These are phyloP conservation scores for Tetradesmus lagerheimii DNA, from an alignment of 139 green algal species.

Conservation along the genomic window DNA sequence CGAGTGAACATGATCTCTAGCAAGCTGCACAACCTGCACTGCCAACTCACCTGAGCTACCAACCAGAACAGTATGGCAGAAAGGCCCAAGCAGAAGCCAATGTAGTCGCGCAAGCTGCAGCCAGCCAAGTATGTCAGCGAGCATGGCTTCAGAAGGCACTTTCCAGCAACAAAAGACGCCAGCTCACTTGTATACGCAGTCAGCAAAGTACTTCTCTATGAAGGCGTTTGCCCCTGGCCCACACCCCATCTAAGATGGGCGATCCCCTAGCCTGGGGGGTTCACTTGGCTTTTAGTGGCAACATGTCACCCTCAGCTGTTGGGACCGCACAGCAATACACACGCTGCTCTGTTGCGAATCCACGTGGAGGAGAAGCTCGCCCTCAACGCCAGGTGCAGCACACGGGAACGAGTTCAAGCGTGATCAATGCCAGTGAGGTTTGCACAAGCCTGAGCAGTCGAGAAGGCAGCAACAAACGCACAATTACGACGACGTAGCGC, in stretches of 20 bases:
- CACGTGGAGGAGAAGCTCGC: not conserved
- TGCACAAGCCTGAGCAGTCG: too few relatives aligned
- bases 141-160: not conserved
- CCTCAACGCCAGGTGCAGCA: not conserved
- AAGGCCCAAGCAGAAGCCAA: conserved; percentile 79
- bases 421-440: too few relatives aligned
- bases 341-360: not conserved
- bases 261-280: not conserved
- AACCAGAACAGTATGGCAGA: conserved; percentile 76
- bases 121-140: not conserved
- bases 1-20: not conserved
- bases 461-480: too few relatives aligned
- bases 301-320: not conserved
- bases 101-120: conserved; percentile 63
- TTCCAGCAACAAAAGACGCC: not conserved
- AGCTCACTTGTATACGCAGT: conserved; percentile 65
- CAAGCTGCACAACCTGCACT: not conserved
- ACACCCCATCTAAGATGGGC: conserved; percentile 24
- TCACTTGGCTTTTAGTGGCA: not conserved
- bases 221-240: conserved; percentile 54
- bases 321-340: not conserved
- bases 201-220: conserved; percentile 63
- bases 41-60: conserved; percentile 63
- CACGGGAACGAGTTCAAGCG: too few relatives aligned
- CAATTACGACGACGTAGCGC: not conserved